Conservation (phyloP, 768 basidiomycete species). For the Russula brevipes region DNA sequence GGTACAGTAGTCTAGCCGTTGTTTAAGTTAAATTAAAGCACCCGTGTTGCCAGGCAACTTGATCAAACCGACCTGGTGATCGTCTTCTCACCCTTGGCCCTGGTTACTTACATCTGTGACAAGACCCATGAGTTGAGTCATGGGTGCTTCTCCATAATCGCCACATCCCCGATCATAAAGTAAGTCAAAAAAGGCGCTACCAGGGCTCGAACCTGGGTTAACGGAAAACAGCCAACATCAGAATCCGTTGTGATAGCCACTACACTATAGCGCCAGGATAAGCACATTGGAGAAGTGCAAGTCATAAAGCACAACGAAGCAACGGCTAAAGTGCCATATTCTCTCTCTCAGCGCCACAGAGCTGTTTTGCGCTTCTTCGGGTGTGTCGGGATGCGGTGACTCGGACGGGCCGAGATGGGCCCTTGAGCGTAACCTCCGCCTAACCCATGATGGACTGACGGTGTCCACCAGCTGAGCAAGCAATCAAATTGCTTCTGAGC, state of each 20-base stretch:
- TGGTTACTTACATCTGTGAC: too few species aligned
- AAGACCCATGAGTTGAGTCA: background rate
- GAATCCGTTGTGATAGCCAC: slow-evolving; percentile 42
- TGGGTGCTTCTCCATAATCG: background rate
- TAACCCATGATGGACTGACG: too few species aligned
- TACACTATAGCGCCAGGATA: slow-evolving; percentile 36
- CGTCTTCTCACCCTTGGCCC: too few species aligned
- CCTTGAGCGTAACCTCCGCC: too few species aligned
- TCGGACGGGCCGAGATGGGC: background rate
- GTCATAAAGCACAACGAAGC: background rate
- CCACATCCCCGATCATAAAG: background rate
- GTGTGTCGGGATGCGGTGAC: background rate
- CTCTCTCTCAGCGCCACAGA: background rate
- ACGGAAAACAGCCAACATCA: slow-evolving; percentile 33
- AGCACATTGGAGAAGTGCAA: background rate
- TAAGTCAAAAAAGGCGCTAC: slow-evolving; percentile 34
- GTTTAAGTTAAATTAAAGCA: too few species aligned
- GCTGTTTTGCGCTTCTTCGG: background rate
- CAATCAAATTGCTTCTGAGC: too few species aligned
- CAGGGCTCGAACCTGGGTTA: slow-evolving; percentile 47
- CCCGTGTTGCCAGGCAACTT: too few species aligned
- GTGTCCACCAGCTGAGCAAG: too few species aligned
- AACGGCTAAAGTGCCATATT: background rate
- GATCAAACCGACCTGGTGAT: too few species aligned
- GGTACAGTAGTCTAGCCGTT: too few species aligned